These are phyloP conservation scores for Trichoderma breve DNA, from an alignment of 2,329 filamentous ascomycete species.

Conservation along the genomic window DNA sequence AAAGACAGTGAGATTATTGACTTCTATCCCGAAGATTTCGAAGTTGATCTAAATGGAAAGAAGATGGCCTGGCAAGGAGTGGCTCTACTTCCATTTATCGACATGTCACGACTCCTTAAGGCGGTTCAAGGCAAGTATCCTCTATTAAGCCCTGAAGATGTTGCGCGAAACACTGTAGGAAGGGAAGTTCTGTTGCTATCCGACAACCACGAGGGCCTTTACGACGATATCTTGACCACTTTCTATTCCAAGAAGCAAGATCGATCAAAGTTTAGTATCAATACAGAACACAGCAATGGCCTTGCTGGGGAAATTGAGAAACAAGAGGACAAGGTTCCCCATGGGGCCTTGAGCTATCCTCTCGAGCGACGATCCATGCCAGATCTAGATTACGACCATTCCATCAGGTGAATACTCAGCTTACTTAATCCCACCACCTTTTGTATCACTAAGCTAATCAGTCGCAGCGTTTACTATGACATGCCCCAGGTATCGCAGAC, in stretches of 20 bases:
- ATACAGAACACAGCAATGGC: conserved; percentile 72
- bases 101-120: conserved; percentile 78
- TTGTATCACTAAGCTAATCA: conserved; percentile 31
- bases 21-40: conserved; percentile 94
- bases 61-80: conserved; percentile 99
- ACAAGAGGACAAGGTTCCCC: conserved; percentile 79
- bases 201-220: conserved; percentile 73
- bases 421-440: conserved; percentile 18
- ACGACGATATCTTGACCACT: conserved; percentile 76
- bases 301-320: conserved; percentile 79
- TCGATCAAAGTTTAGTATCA: conserved; percentile 64
- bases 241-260: conserved; percentile 92
- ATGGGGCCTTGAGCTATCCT: conserved; percentile 76
- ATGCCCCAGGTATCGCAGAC: conserved; percentile 69
- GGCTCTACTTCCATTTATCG: conserved; percentile 90
- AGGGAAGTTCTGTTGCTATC: conserved; percentile 81
- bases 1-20: conserved; percentile 90
- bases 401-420: conserved; percentile 62
- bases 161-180: conserved; percentile 73
- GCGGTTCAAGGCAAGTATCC: conserved; percentile 84
- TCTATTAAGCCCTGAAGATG: conserved; percentile 72
- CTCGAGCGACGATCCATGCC: conserved; percentile 70
- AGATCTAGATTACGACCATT: conserved; percentile 78
- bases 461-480: conserved; percentile 73
- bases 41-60: conserved; percentile 92